Conservation (phyloP, 2,329 filamentous ascomycete genomes). For the Orbilia javanica region DNA sequence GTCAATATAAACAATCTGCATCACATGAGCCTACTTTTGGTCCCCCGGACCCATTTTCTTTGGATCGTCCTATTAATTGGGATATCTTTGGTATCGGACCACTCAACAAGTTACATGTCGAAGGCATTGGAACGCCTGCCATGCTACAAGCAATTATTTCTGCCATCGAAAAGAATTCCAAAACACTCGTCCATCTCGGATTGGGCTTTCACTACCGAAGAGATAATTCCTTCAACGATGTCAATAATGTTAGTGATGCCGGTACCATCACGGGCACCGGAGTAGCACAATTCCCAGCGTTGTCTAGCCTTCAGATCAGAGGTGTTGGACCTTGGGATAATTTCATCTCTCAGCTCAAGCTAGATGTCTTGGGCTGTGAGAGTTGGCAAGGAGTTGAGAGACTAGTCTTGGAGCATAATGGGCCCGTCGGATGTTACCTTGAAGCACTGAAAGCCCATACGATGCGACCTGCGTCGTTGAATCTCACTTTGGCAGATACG, state of each 20-base stretch:
- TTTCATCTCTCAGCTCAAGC: not conserved
- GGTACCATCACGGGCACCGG: not conserved
- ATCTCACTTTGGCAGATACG: not conserved
- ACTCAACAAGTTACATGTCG: not conserved
- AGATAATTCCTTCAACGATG: not conserved
- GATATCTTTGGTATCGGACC: not conserved
- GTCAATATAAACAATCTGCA: not conserved
- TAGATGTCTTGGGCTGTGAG: not conserved
- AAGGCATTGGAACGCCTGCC: not conserved
- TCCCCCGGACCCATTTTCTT: too few relatives aligned
- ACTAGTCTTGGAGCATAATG: not conserved
- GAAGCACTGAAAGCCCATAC: not conserved
- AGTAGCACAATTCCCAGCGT: not conserved
- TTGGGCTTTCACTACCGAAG: not conserved
- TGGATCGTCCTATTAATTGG: not conserved
- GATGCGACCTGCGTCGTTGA: not conserved
- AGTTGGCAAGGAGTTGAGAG: not conserved
- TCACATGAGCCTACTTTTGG: too few relatives aligned
- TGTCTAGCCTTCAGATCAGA: not conserved
- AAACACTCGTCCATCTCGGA: not conserved
- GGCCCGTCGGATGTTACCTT: not conserved
- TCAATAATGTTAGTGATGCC: not conserved
- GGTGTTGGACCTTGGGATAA: not conserved
- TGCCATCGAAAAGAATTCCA: not conserved
- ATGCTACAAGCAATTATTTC: not conserved